Base-by-base conservation (phyloP, 139 green algal species). In the Picochlorum costavermella region DNA sequence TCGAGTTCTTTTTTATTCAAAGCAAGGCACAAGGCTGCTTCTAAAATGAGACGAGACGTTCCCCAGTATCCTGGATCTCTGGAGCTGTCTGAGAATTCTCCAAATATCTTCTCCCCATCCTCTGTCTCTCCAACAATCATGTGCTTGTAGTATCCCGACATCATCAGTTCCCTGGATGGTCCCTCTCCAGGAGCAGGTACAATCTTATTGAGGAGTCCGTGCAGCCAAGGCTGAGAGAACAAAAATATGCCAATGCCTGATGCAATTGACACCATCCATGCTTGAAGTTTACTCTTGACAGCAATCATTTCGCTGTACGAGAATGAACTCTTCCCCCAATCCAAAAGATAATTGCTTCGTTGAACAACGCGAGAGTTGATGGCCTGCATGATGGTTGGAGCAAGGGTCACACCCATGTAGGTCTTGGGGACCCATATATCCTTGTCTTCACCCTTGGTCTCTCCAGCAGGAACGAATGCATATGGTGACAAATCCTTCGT, bases 341-440 rank as follows among this genome's bases (percentile, higher is more conserved):
- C 33, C 9, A 75, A 44, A 1, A 89, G 60, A 3, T 73, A 76
- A 60, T 82, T 81, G 61, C 55, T 79, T 31, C 76, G 70, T 50
- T 85, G 83, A 49, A 92, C 83, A 9, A 92, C 68, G 14, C 81
- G 76, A 25, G 77, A 75, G 65, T 89, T 91, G 71, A 83, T 48
- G 3, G 33, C 58, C 60, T 77, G 70, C 70, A 77, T 77, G 12
- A 77, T 46, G 46, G 72, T 73, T 33, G 64, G 57, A 23, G 48
- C 64, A 37, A 77, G 56, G 30, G 48, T 46, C 46, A 77, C 16
- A 31, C 36, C 33, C 16, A 16, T 5, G 44, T 48, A 31, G 14
- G 4, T 69, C 46, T 60, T 6, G 17, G 64, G 44, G 8, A 65
- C 63, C 70, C 70, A 77, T 25, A 72, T 46, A 43, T 77, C 64